Percentiles rank a stretch among this genome's conserved stretches.
Conservation (phyloP, 441 rosid species). For the Pelargonium myrrhifolium region DNA sequence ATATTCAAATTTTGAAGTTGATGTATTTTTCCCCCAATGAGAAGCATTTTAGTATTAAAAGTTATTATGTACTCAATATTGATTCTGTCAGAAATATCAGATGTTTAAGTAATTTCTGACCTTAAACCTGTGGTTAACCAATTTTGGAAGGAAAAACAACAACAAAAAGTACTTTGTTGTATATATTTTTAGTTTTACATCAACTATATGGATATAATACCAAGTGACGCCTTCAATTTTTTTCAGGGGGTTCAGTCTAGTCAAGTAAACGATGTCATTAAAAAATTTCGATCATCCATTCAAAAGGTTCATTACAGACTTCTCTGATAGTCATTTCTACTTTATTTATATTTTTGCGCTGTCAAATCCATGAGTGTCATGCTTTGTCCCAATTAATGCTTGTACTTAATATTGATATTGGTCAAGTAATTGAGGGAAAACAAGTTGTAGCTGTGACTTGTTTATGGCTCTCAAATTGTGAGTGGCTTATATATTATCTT, state of each 20-base stretch:
- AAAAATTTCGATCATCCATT: conserved; percentile 41
- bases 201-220: background rate
- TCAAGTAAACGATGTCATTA: conserved; percentile 37
- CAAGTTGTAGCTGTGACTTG: background rate
- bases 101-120: background rate
- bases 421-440: background rate
- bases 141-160: background rate
- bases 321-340: conserved; percentile 12
- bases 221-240: conserved; percentile 10
- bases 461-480: background rate
- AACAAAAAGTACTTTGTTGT: background rate
- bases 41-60: conserved; percentile 24
- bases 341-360: conserved; percentile 1
- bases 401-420: background rate
- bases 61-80: background rate
- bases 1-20: conserved; percentile 8
- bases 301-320: conserved; percentile 41
- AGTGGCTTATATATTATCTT: background rate
- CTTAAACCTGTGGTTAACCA: background rate
- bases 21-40: background rate
- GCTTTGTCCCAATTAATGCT: conserved; percentile 2
- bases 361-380: conserved; percentile 10
- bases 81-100: background rate
- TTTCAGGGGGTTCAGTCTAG: conserved; percentile 40
- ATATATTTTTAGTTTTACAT: background rate